Evolutionary conservation across 352 stramenopile genomes (phyloP).

Genomic region (Pythium myriotylum): DNA sequence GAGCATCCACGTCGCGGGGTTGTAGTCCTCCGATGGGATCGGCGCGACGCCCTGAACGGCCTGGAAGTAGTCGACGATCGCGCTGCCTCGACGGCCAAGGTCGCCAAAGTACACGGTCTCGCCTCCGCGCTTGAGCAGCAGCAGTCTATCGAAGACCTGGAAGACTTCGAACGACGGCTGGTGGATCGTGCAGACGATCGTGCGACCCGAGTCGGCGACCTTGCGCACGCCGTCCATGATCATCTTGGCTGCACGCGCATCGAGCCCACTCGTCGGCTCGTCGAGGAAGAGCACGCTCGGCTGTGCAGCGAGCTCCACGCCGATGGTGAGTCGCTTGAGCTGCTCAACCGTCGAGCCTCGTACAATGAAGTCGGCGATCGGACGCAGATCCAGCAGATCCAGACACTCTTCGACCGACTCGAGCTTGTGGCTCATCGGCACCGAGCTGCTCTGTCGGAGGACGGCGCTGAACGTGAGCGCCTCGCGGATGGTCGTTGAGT

Average conservation of each 20-base stretch:
- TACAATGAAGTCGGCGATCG: slow-evolving; percentile 32
- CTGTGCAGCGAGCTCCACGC: slow-evolving; percentile 61
- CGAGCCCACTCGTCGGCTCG: slow-evolving; percentile 71
- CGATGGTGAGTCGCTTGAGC: slow-evolving; percentile 40
- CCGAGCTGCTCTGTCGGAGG: slow-evolving; percentile 36
- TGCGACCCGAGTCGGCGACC: slow-evolving; percentile 55
- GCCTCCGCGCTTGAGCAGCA: slow-evolving; percentile 58
- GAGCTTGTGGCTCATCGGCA: slow-evolving; percentile 21
- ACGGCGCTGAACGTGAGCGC: slow-evolving; percentile 39
- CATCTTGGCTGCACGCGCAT: slow-evolving; percentile 23
- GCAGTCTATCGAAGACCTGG: slow-evolving; percentile 71
- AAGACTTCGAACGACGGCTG: slow-evolving; percentile 85
- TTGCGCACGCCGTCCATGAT: slow-evolving; percentile 56
- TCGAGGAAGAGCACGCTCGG: slow-evolving; percentile 71
- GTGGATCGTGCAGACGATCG: slow-evolving; percentile 87
- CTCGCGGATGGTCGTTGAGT: slow-evolving; percentile 56
- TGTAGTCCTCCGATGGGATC: slow-evolving; percentile 10
- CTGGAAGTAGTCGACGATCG: slow-evolving; percentile 14
- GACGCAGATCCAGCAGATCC: slow-evolving; percentile 21
- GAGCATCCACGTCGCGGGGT: slow-evolving; percentile 65
- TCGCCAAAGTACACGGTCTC: slow-evolving; percentile 42
- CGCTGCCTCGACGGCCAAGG: slow-evolving; percentile 13
- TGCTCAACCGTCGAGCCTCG: slow-evolving; percentile 30
- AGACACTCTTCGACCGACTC: slow-evolving; percentile 29
- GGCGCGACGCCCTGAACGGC: background rate